Evolutionary conservation across 2,329 filamentous ascomycete species (phyloP), one percentile per base, ranked within the genome.

Genomic region (Tolypocladium cylindrosporum): DNA sequence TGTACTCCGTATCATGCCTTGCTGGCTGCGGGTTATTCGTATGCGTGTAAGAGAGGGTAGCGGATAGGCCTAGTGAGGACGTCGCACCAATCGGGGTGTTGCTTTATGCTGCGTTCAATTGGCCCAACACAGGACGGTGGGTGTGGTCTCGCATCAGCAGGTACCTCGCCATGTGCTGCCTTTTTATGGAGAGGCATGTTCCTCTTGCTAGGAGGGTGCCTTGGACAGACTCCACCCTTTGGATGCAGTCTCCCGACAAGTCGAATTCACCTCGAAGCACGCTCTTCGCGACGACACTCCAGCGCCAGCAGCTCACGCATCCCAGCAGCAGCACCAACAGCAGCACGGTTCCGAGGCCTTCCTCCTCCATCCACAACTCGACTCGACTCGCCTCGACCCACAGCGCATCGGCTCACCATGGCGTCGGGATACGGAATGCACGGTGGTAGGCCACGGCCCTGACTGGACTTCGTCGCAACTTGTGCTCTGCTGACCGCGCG

Each of bases 361-460:
- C 14, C 24, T 31, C 3, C 24, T 9, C 48, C 48, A 7, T 14
- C 8, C 27, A 10, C 43, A 9, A 50, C 27, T n/a, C 21, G 31
- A 36, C 8, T 21, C 19, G 31, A n/a, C 19, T 21, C 48, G 31
- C 36, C 48, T 51, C 14, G 31, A 10, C 48, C 21, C 48, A 31
- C 48, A 37, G 19, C 48, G 48, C 31, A 27, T 37, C 6, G 48
- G 31, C 68, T 68, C 66, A 70, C 63, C 70, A 93, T 93, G 89
- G 81, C 89, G 75, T 92, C 89, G 69, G 89, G 89, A 77, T 93
- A 86, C 74, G 89, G 89, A 74, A 80, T 95, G 74, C 81, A 84
- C 72, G 89, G 89, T 76, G 89, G 89, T 91, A 78, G 67, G 85
- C 79, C 39, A 4, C 9, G 48, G 16, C 53, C 39, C 53, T 50